Base-by-base conservation (phyloP, 148 eudicot genomes). In the Tetragonia tetragonoides region DNA sequence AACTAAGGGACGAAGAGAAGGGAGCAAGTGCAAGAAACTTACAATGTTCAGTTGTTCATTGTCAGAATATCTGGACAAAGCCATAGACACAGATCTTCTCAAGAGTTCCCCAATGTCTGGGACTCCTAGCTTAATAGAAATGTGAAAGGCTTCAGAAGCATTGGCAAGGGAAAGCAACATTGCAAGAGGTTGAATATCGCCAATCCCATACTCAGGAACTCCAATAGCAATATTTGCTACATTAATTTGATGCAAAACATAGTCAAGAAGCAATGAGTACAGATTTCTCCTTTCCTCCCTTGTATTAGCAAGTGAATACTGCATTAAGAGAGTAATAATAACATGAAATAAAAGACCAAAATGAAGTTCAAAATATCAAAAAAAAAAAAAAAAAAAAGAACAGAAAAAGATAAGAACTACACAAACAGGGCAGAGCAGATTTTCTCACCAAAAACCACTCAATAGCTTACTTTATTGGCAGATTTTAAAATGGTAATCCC, bases 111-210 rank as follows among this genome's bases (percentile, higher is more conserved):
- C 91, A 82, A 95, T 90, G 56, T 93, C 94, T 82, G 90, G 94
- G 37, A 93, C 84, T 69, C 99, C 97, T 73, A 95, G 90, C 87
- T 93, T 95, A 60, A 91, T 94, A 77, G 99, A 93, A 65, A 93
- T 87, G 83, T 87, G 92, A 74, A 95, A 89, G 66, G 97, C 99
- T 89, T 95, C 99, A 70, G 99, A 93, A 73, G 97, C 99, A 81
- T 95, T 92, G 72, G 94, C 97, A 80, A 89, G 93, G 85, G 88
- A 88, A 46, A 95, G 97, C 84, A 91, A 82, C 37, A 88, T 84
- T 37, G 97, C 97, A 87, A 95, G 86, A 44, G 89, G 91, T 84
- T 88, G 97, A 80, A 93, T 91, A 82, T 95, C 99, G 76, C 83
- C 93, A 80, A 81, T 86, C 68, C 89, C 87, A 78, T 88, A 89